A percentile compares a stretch with the other conserved stretches of the same genome.
phyloP scores from a whole-genome alignment of 495 filamentous ascomycete genomes.

The Neurospora discreta region DNA sequence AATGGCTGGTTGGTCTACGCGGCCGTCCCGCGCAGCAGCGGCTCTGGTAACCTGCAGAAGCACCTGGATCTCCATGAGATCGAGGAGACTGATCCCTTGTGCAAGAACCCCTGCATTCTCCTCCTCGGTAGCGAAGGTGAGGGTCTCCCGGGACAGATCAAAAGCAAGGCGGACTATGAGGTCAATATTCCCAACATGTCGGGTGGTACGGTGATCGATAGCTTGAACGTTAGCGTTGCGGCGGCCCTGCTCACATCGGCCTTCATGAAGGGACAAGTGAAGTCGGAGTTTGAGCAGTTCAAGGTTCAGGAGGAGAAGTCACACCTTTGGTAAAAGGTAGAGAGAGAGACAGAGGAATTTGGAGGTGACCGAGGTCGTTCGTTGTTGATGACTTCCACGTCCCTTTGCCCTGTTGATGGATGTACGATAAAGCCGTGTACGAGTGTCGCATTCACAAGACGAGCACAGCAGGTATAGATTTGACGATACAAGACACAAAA shows the following conservation, averaged over 20 bases:
- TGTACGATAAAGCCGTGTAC: not conserved
- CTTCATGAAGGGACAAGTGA: slow-evolving; percentile 26
- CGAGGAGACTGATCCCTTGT: slow-evolving; percentile 38
- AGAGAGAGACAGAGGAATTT: not conserved
- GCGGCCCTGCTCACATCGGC: slow-evolving; percentile 60
- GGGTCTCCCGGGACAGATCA: slow-evolving; percentile 53
- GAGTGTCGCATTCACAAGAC: not conserved
- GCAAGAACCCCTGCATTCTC: slow-evolving; percentile 55
- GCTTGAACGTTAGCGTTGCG: slow-evolving; percentile 83
- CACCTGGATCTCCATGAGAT: slow-evolving; percentile 23
- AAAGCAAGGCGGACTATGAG: slow-evolving; percentile 49
- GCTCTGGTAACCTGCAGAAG: slow-evolving; percentile 13
- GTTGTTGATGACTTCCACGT: not conserved
- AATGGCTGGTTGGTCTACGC: slow-evolving; percentile 81
- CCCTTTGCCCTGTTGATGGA: not conserved
- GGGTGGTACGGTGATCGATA: slow-evolving; percentile 47
- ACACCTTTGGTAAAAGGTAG: slow-evolving; percentile 14
- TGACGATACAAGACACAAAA: not conserved
- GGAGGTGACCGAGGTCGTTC: not conserved
- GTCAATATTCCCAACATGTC: slow-evolving; percentile 39
- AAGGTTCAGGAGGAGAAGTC: slow-evolving; percentile 12
- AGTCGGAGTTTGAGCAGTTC: slow-evolving; percentile 9
- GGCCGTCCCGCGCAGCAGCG: slow-evolving; percentile 46
- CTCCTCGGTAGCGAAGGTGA: slow-evolving; percentile 76
- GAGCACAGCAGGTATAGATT: not conserved